Conservation (phyloP, 2,329 filamentous ascomycete species). For the Scedosporium boydii region DNA sequence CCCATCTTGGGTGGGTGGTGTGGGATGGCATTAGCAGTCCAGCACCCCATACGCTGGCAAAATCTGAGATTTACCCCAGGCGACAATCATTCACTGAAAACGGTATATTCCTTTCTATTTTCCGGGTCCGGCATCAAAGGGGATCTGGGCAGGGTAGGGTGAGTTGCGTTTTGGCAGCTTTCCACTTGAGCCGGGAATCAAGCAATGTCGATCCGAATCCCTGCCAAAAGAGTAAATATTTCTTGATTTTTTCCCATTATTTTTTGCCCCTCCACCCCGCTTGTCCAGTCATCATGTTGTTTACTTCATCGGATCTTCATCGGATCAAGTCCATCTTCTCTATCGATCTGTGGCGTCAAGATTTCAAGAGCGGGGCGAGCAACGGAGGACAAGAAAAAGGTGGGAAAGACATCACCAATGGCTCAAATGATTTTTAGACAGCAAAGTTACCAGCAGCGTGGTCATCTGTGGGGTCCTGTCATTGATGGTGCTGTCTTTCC, state of each 20-base stretch:
- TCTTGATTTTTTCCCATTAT: no score
- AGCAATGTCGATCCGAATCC: neutral
- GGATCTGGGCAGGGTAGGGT: neutral
- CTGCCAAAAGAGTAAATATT: neutral
- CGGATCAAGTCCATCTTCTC: no score
- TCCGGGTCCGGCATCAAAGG: neutral
- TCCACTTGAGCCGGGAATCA: neutral
- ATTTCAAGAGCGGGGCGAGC: no score
- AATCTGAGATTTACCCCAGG: neutral
- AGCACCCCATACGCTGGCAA: neutral
- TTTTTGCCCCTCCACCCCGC: no score
- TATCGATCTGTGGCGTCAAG: no score
- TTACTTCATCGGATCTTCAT: no score
- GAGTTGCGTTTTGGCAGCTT: neutral
- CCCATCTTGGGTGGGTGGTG: neutral
- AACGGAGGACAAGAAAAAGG: no score
- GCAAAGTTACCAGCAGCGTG: neutral
- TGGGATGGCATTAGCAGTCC: neutral
- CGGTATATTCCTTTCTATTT: neutral
- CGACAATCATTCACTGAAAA: neutral
- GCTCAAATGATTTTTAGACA: no score
- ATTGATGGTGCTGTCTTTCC: no score
- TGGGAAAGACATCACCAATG: no score
- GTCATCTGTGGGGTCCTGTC: neutral
- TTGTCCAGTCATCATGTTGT: no score